Conservation (phyloP, 1,284 basidiomycete species). For the Trametes sp. region DNA sequence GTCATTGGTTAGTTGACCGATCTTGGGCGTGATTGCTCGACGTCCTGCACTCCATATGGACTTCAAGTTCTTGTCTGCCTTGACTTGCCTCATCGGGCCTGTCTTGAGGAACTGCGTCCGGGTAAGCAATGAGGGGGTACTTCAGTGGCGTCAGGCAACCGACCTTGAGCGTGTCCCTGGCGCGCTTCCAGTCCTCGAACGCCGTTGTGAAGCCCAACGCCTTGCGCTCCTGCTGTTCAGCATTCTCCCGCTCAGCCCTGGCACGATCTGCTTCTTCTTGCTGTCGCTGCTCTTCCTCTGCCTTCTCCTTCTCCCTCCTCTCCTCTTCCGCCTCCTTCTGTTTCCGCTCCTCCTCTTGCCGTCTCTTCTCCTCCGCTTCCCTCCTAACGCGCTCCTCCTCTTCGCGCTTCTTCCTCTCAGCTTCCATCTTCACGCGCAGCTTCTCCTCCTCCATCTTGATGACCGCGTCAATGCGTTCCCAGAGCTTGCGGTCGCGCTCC, state of each 20-base stretch:
- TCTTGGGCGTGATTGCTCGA: conserved; percentile 87
- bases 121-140: conserved; percentile 6
- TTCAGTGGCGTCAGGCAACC: conserved; percentile 24
- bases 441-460: conserved; percentile 55
- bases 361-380: conserved; percentile 46
- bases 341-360: conserved; percentile 48
- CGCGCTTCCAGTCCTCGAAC: conserved; percentile 73
- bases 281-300: conserved; percentile 38
- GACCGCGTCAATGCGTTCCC: conserved; percentile 66
- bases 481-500: conserved; percentile 58
- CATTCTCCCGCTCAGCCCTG: conserved; percentile 39
- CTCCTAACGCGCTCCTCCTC: conserved; percentile 46
- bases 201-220: conserved; percentile 59
- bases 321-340: conserved; percentile 44
- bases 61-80: conserved; percentile 65
- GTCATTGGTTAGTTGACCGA: conserved; percentile 93
- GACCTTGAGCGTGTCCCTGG: conserved; percentile 68
- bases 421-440: conserved; percentile 49
- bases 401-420: conserved; percentile 41
- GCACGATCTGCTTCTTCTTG: conserved; percentile 42
- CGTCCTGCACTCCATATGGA: conserved; percentile 70
- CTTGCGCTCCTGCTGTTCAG: conserved; percentile 41
- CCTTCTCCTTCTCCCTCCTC: conserved; percentile 41
- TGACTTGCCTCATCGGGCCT: conserved; percentile 78
- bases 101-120: conserved; percentile 69